These are phyloP conservation scores for Periconia sp. DNA, from an alignment of 2,329 filamentous ascomycete species.

Conservation along the genomic window DNA sequence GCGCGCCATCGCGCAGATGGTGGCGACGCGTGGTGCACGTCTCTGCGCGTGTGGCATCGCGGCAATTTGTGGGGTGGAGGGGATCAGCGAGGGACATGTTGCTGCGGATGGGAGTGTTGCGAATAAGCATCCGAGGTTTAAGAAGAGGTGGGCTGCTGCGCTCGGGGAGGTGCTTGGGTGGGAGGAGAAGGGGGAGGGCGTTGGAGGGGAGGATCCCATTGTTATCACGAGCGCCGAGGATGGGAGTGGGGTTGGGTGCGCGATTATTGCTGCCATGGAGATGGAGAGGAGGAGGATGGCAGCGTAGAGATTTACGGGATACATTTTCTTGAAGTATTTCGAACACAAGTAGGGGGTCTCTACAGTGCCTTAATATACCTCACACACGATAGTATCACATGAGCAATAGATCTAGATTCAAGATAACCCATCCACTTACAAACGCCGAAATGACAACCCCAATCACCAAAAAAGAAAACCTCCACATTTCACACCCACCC, in stretches of 20 bases:
- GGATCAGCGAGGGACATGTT: slow-evolving; percentile 35
- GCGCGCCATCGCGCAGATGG: slow-evolving; percentile 31
- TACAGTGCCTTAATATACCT: too few species aligned
- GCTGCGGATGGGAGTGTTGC: slow-evolving; percentile 44
- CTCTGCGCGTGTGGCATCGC: slow-evolving; percentile 43
- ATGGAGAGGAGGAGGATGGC: slow-evolving; percentile 16
- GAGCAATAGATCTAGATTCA: too few species aligned
- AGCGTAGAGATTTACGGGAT: too few species aligned
- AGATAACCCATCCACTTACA: too few species aligned
- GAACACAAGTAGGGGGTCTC: too few species aligned
- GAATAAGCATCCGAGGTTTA: slow-evolving; percentile 47
- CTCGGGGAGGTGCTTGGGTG: slow-evolving; percentile 44
- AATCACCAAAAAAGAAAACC: too few species aligned
- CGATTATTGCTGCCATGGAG: slow-evolving; percentile 37
- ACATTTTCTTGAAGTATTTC: too few species aligned
- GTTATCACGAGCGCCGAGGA: slow-evolving; percentile 44
- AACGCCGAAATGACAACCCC: too few species aligned
- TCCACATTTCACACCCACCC: too few species aligned
- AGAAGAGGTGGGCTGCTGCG: slow-evolving; percentile 43
- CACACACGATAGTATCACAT: too few species aligned
- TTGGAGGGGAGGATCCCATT: slow-evolving; percentile 32
- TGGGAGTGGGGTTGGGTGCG: slow-evolving; percentile 45
- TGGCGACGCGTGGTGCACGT: slow-evolving; percentile 38
- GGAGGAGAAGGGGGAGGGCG: slow-evolving; percentile 19
- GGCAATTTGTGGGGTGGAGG: slow-evolving; percentile 40